Evolutionary conservation across 768 basidiomycete genomes (phyloP), one percentile per base, ranked within the genome.

Genomic region (Pleurotus cornucopiae): DNA sequence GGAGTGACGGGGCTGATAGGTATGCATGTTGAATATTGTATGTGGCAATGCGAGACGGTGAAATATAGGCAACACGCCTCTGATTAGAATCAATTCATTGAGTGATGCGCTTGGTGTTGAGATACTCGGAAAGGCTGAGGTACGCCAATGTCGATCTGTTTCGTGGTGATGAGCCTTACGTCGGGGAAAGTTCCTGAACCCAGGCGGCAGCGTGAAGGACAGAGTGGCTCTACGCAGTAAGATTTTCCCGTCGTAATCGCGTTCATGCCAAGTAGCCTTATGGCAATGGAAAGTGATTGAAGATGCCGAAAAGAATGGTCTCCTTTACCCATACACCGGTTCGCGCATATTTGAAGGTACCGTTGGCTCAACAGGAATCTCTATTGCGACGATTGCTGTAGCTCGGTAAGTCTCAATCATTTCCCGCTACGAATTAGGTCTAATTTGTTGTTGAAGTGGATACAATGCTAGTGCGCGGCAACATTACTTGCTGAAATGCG

Each of bases 331-430:
- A 0, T 70, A 94, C 59, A 94, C 92, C 0, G 89, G 90, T 5
- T 97, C 91, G 0, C 84, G 91, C 5, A 94, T 99, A 39, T 99
- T 98, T 57, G 97, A 98, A 69, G 97, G 97, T 3, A 99, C 96
- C 0, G 92, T 96, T 3, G 97, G 93, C 6, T 94, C 92, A 0
- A 97, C 94, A 0, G 94, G 97, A 5, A 98, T 98, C 56, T 97
- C 94, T 1, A 86, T 99, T 49, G 96, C 97, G 0, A 97, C 91
- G 2, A 89, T 99, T 49, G 90, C 94, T 1, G 80, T 81, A 60
- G 94, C 94, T 9, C 85, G 88, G 93, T 91, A 61, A 48, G 80
- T 62, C 46, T 14, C 44, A 12, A 47, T 16, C 18, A 23, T 60
- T 39, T 57, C 47, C n/a, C 43, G 12, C 44, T 47, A 12, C 57